Evolutionary conservation across 176 grass and related monocot genomes (phyloP).

Genomic region (Oryza punctata): DNA sequence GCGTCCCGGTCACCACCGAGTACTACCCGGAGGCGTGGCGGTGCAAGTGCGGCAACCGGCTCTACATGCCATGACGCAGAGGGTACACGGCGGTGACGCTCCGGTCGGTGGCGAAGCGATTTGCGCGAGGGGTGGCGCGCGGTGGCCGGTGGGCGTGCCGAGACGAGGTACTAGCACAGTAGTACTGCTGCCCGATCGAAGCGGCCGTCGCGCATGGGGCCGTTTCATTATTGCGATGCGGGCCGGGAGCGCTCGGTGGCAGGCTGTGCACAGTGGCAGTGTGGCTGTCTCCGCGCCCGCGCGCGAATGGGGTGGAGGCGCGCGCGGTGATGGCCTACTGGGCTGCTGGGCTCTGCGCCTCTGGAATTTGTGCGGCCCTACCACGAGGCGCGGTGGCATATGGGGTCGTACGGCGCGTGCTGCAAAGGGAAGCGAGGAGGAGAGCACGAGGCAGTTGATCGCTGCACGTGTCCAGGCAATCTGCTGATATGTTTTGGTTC

Average conservation of each 20-base stretch:
- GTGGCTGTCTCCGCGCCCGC: constrained; percentile 23
- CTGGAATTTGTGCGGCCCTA: constrained; percentile 46
- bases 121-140: background rate
- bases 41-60: constrained; percentile 81
- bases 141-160: background rate
- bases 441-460: background rate
- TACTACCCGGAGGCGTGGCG: constrained; percentile 94
- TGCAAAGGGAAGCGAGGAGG: background rate
- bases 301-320: background rate
- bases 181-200: background rate
- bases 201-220: background rate
- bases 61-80: constrained; percentile 67
- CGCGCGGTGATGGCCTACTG: constrained; percentile 39
- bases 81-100: no score
- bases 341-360: background rate
- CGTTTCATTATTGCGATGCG: constrained; percentile 33
- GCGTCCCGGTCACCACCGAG: constrained; percentile 71
- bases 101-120: background rate
- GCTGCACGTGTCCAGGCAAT: constrained; percentile 24
- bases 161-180: no score
- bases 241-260: background rate
- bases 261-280: background rate
- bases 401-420: constrained; percentile 33
- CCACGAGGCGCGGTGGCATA: constrained; percentile 39
- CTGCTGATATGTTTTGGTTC: background rate